These are phyloP conservation scores for Fusarium sp. DNA, from an alignment of 2,329 filamentous ascomycete genomes.

Conservation along the genomic window DNA sequence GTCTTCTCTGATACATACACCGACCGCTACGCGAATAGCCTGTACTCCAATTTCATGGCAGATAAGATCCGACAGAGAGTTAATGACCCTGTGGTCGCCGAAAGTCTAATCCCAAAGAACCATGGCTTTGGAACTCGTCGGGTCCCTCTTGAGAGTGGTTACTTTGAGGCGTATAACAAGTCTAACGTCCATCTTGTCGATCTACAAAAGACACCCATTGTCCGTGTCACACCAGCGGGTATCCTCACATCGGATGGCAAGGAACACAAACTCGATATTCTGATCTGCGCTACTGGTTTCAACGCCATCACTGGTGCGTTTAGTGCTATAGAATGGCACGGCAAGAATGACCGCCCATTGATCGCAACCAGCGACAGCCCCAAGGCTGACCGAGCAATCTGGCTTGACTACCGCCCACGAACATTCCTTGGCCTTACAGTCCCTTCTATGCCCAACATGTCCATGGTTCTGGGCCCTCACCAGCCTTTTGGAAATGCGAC, in stretches of 20 bases:
- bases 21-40: conserved; percentile 22
- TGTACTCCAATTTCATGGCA: conserved; percentile 36
- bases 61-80: conserved; percentile 33
- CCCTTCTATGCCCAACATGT: conserved; percentile 40
- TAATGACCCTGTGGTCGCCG: conserved; percentile 11
- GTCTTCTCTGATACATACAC: conserved; percentile 37
- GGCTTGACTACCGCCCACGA: conserved; percentile 29
- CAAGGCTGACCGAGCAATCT: conserved; percentile 22
- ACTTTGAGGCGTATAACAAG: conserved; percentile 35
- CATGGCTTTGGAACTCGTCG: conserved; percentile 34
- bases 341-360: conserved; percentile 10
- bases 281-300: conserved; percentile 40
- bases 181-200: conserved; percentile 35
- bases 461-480: conserved; percentile 41
- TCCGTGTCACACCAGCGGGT: neutral
- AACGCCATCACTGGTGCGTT: conserved; percentile 38
- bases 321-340: conserved; percentile 33
- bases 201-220: conserved; percentile 18
- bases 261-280: conserved; percentile 26
- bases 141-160: conserved; percentile 38
- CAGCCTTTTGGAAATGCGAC: conserved; percentile 36
- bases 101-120: conserved; percentile 26
- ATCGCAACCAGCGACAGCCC: conserved; percentile 26
- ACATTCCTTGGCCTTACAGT: conserved; percentile 26
- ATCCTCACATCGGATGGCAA: conserved; percentile 21